A percentile compares a stretch with the other conserved stretches of the same genome.
Evolutionary conservation across 352 stramenopile genomes (phyloP).

Genomic region (Pythium utonaiense): DNA sequence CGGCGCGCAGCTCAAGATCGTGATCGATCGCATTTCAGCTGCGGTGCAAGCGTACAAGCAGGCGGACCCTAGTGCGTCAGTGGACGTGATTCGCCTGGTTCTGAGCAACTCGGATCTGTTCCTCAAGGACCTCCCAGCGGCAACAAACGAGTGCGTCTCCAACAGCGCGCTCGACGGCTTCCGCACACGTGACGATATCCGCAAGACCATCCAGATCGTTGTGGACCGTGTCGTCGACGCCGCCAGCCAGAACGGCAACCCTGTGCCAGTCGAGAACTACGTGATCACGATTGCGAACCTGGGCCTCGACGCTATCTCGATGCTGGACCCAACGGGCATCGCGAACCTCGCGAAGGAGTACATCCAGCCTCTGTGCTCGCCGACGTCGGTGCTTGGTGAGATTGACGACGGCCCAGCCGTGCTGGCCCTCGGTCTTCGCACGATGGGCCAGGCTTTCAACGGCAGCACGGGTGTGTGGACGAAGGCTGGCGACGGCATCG

Average conservation of each 20-base stretch:
- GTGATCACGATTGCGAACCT: conserved; percentile 41
- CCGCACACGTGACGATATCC: conserved; percentile 36
- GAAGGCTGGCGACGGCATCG: conserved; percentile 34
- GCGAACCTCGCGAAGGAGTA: conserved; percentile 39
- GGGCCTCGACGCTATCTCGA: conserved; percentile 37
- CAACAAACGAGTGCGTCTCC: conserved; percentile 45
- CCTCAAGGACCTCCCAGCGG: conserved; percentile 40
- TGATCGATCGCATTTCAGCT: conserved; percentile 14
- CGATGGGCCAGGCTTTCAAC: conserved; percentile 40
- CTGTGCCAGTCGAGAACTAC: conserved; percentile 35
- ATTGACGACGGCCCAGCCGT: conserved; percentile 46
- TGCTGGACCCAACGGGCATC: conserved; percentile 45
- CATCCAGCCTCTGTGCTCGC: conserved; percentile 51
- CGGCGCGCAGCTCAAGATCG: conserved; percentile 17
- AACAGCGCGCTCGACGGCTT: conserved; percentile 9
- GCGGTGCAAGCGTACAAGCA: conserved; percentile 18
- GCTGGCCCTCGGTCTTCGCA: conserved; percentile 38
- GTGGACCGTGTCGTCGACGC: conserved; percentile 45
- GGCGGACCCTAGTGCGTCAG: conserved; percentile 4
- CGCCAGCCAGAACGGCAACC: conserved; percentile 37
- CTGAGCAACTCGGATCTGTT: conserved; percentile 44
- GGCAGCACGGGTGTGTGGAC: conserved; percentile 41
- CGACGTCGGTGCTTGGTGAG: conserved; percentile 43
- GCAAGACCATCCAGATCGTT: conserved; percentile 46
- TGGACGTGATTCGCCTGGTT: conserved; percentile 30